phyloP scores from a whole-genome alignment of 192 early-diverging fungal genomes.

The Backusella westeae region DNA sequence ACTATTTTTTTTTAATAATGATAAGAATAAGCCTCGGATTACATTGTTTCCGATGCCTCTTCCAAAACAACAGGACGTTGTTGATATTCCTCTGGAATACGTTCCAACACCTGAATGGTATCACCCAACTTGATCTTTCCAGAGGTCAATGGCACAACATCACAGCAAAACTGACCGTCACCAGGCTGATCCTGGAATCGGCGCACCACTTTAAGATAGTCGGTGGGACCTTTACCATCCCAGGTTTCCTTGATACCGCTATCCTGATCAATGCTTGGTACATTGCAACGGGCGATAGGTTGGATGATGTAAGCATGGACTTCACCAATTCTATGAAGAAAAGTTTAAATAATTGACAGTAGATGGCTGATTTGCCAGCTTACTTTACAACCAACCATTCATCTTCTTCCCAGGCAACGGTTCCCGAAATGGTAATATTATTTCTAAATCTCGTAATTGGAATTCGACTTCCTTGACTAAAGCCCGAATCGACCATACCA shows the following conservation, averaged over 20 bases:
- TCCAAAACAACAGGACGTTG: neutral
- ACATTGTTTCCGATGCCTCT: neutral
- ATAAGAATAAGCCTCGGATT: neutral
- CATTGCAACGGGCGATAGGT: constrained; percentile 29
- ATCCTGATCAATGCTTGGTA: constrained; percentile 38
- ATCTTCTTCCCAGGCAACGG: constrained; percentile 35
- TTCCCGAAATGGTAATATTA: constrained; percentile 31
- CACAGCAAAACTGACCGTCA: constrained; percentile 26
- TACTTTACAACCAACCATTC: constrained; percentile 34
- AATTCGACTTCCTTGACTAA: constrained; percentile 26
- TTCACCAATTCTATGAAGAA: constrained; percentile 24
- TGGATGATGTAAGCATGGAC: constrained; percentile 30
- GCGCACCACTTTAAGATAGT: constrained; percentile 12
- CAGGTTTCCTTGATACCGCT: constrained; percentile 30
- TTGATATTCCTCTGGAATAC: constrained; percentile 25
- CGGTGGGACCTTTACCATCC: constrained; percentile 10
- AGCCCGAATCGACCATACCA: neutral
- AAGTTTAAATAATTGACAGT: too few species aligned
- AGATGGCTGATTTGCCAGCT: too few species aligned
- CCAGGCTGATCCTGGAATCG: constrained; percentile 19
- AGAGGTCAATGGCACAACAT: constrained; percentile 26
- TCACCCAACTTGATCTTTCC: constrained; percentile 34
- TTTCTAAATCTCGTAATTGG: constrained; percentile 30
- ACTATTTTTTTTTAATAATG: neutral
- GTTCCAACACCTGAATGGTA: constrained; percentile 30